Percentiles rank a stretch among this genome's conserved stretches.
These are phyloP conservation scores for Paratinospora sagittata DNA, from an alignment of 164 flowering plant species.

Conservation along the genomic window DNA sequence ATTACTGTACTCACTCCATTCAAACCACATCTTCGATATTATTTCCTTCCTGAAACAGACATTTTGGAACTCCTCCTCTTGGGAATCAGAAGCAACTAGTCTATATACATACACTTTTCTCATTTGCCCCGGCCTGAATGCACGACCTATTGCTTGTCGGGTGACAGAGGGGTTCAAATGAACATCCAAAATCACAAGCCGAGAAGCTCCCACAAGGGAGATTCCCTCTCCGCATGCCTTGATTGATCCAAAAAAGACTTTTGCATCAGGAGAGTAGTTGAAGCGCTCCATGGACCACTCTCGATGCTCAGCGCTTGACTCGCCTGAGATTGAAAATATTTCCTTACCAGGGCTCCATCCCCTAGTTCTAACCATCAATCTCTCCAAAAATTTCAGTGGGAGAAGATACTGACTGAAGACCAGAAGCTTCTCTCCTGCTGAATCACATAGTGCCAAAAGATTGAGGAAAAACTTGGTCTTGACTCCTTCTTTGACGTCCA, in stretches of 20 bases:
- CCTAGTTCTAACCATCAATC: conserved; percentile 37
- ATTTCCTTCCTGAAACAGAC: conserved; percentile 67
- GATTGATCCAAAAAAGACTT: conserved; percentile 78
- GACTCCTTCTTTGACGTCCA: conserved; percentile 65
- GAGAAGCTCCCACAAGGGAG: conserved; percentile 87
- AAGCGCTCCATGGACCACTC: conserved; percentile 63
- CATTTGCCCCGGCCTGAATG: conserved; percentile 85
- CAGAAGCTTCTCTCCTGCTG: conserved; percentile 68
- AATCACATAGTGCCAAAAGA: conserved; percentile 53
- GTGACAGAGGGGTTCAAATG: conserved; percentile 86
- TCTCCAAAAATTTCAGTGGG: conserved; percentile 75
- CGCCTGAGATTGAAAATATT: conserved; percentile 72
- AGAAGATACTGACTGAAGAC: conserved; percentile 86
- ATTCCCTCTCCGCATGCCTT: conserved; percentile 96
- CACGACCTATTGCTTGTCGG: conserved; percentile 83
- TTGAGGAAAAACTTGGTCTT: conserved; percentile 77
- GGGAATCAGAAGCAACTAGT: conserved; percentile 69
- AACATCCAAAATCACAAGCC: conserved; percentile 70
- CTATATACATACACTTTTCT: conserved; percentile 66
- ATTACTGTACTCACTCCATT: conserved; percentile 60
- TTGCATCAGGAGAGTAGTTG: conserved; percentile 67
- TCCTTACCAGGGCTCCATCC: conserved; percentile 64
- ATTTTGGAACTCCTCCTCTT: conserved; percentile 64
- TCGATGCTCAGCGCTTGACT: conserved; percentile 49
- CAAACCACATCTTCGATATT: conserved; percentile 87